A percentile compares a stretch with the other conserved stretches of the same genome.
These are phyloP conservation scores for Dorcoceras hygrometricum DNA, from an alignment of 257 asterid genomes.

Conservation along the genomic window DNA sequence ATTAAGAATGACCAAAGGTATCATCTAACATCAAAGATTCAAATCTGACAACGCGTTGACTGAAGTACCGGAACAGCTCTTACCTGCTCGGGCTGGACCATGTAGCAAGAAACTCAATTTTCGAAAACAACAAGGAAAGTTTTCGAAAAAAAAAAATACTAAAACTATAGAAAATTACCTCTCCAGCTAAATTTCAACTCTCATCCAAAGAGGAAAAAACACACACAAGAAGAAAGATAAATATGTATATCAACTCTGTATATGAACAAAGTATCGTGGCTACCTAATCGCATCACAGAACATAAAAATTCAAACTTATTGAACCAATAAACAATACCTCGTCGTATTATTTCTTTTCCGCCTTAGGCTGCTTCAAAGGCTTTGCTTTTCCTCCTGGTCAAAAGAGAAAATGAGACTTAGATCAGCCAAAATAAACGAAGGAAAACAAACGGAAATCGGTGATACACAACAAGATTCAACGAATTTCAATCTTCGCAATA, in stretches of 20 bases:
- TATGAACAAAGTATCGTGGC: background rate
- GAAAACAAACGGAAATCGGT: background rate
- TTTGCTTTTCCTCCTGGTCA: constrained; percentile 64
- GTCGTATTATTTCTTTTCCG: constrained; percentile 59
- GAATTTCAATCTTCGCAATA: background rate
- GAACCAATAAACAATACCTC: constrained; percentile 41
- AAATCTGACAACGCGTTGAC: background rate
- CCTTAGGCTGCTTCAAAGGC: constrained; percentile 64
- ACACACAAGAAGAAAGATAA: background rate
- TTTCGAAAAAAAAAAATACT: background rate
- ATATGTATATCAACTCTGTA: background rate
- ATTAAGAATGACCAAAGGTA: background rate
- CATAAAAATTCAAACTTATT: background rate
- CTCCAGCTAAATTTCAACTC: too few species aligned
- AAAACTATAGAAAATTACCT: too few species aligned
- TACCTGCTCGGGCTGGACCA: background rate
- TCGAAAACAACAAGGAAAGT: too few species aligned
- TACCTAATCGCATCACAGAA: background rate
- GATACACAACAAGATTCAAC: background rate
- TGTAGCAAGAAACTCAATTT: background rate
- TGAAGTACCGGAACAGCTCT: background rate
- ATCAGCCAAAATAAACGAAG: constrained; percentile 15
- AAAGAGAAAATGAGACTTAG: constrained; percentile 4
- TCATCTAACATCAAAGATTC: background rate
- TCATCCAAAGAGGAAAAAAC: background rate